Base-by-base conservation (phyloP, 306 rosid species). In the Acacia confusa region DNA sequence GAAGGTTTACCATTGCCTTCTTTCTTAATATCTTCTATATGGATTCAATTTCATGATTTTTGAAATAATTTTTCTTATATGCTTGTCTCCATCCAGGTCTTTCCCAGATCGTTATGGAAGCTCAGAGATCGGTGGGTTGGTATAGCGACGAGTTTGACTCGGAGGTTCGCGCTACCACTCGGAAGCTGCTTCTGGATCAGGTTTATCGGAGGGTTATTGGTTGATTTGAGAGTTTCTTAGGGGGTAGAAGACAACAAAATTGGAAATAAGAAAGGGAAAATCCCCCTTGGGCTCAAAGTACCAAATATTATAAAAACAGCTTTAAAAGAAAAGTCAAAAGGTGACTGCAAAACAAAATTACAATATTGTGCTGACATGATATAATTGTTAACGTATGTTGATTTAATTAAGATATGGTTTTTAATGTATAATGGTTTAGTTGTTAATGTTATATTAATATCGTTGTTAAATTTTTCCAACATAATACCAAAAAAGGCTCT, bases 121-220 rank as follows among this genome's bases (percentile, higher is more conserved):
- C 97, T 44, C 97, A 90, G 87, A 90, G 81, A 86, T 72, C 92
- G 63, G 91, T 91, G 41, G 94, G 92, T 43, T 95, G 89, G 89
- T 86, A 65, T 80, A 79, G n/a, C 79, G 76, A 68, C 11, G 76
- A 85, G 47, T 74, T 79, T 22, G 85, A 78, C 55, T 77, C 86
- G 0, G 85, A 58, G 20, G n/a, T 48, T 50, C 83, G 36, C n/a
- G 43, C 83, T 16, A 53, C 17, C 5, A 45, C 6, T 30, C 74
- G 86, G 41, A 86, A 67, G 60, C 81, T 83, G 14, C 84, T 85
- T 55, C 53, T 53, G 72, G 75, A 61, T 70, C 65, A 70, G 20
- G 58, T 70, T 71, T 38, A 61, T 20, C 63, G 64, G 20, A 19
- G 24, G 9, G 27, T 74, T 66, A 44, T 58, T 17, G 47, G 28